Conservation (phyloP, 1,284 basidiomycete genomes). For the Sparassis latifolia region DNA sequence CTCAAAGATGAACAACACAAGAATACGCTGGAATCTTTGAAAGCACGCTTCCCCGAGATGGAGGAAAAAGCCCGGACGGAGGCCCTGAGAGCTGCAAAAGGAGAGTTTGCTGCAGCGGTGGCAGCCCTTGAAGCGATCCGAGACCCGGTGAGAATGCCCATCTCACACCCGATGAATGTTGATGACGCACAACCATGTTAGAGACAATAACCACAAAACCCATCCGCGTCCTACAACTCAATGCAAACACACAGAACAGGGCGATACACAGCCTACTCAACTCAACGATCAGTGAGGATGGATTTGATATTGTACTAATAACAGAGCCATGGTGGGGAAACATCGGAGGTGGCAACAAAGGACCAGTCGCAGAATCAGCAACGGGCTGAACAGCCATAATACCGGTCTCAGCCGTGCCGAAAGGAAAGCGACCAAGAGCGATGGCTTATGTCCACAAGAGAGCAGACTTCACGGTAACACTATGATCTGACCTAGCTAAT, state of each 20-base stretch:
- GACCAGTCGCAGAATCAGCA: conserved; percentile 1
- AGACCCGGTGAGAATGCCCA: background rate
- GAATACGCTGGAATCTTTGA: background rate
- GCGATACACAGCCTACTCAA: background rate
- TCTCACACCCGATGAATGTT: background rate
- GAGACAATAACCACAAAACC: background rate
- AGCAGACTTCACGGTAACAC: conserved; percentile 1
- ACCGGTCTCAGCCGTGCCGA: background rate
- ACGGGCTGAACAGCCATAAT: conserved; percentile 1
- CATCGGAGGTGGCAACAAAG: background rate
- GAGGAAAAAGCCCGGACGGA: too few species aligned
- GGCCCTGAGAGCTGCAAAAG: background rate
- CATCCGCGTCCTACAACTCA: conserved; percentile 2
- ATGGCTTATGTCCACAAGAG: background rate
- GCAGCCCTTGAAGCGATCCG: background rate
- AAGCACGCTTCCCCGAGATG: background rate
- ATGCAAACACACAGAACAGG: conserved; percentile 1
- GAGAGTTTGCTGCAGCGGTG: background rate
- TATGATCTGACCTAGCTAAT: conserved; percentile 1
- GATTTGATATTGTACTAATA: conserved; percentile 1
- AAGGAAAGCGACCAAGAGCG: background rate
- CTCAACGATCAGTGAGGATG: background rate
- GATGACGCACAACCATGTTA: background rate
- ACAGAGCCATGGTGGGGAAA: conserved; percentile 4
- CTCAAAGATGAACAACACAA: background rate